phyloP scores from a whole-genome alignment of 2,329 filamentous ascomycete species.

The Hypoxylon sp. region DNA sequence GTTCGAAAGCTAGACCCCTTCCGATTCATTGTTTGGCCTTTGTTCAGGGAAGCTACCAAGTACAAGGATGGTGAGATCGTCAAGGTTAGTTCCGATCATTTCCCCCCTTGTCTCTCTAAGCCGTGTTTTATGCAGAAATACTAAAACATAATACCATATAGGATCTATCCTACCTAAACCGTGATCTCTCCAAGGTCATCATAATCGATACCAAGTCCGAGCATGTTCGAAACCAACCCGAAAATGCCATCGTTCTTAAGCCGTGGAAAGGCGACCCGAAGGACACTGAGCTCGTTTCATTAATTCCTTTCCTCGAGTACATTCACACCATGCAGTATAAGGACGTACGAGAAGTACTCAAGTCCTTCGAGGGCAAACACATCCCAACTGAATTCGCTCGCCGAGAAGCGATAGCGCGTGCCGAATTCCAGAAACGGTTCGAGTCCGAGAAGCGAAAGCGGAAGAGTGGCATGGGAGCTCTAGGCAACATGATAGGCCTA shows the following conservation, averaged over 20 bases:
- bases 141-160: slow-evolving; percentile 56
- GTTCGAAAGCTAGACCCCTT: slow-evolving; percentile 95
- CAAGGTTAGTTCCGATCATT: slow-evolving; percentile 74
- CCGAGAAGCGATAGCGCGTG: slow-evolving; percentile 86
- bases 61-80: slow-evolving; percentile 97
- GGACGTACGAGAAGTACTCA: slow-evolving; percentile 88
- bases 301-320: slow-evolving; percentile 98
- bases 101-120: not conserved
- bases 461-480: slow-evolving; percentile 73
- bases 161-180: slow-evolving; percentile 98
- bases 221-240: slow-evolving; percentile 91
- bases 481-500: slow-evolving; percentile 82
- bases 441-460: slow-evolving; percentile 76
- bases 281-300: slow-evolving; percentile 87
- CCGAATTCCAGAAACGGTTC: slow-evolving; percentile 85
- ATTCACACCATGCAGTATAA: slow-evolving; percentile 92
- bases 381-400: slow-evolving; percentile 92
- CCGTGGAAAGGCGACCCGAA: slow-evolving; percentile 89
- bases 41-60: slow-evolving; percentile 96
- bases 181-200: slow-evolving; percentile 94
- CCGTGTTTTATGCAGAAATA: not conserved
- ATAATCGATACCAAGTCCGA: slow-evolving; percentile 88
- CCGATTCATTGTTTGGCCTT: slow-evolving; percentile 93
- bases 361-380: slow-evolving; percentile 88
- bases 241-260: slow-evolving; percentile 92